Evolutionary conservation across 345 rosid species (phyloP), one percentile per base, ranked within the genome.

Genomic region (Eucalyptus regnans): DNA sequence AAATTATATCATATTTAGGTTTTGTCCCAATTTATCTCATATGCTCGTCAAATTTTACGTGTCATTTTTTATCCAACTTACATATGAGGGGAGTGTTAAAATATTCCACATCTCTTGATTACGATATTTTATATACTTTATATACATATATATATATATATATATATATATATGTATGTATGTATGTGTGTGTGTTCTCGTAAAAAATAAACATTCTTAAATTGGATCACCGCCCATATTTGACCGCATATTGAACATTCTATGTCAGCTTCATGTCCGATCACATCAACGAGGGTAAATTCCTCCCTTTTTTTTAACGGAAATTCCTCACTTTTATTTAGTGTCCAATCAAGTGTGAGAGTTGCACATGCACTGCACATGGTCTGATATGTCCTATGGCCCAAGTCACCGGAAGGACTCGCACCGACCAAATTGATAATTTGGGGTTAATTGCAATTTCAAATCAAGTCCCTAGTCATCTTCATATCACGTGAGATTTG

Each of bases 131-230:
- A 56, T 23, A 23, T 4, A 11, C 27, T 22, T 23, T 56, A 16
- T 51, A 51, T 6, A 56, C 23, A 22, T 18, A 23, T 3, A 7
- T 51, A 2, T 50, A 0, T 50, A 4, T 50, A 0, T 50, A 15
- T 50, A 1, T 50, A 4, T 50, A 9, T 18, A 23, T 4, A 3
- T 51, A 2, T 50, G 2, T 50, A 4, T 50, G 2, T 50, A 5
- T 50, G 3, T 50, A 2, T 50, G 33, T 33, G 37, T 33, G 37
- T 52, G 23, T 7, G 22, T 4, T 7, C 56, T 51, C 2, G 4
- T 17, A 51, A 44, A 44, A 44, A 51, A 17, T 51, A 7, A 17
- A 51, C 22, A 3, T 51, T 51, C 22, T 17, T 51, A 52, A 52
- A 52, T 52, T 52, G 58, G 58, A 52, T 20, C 58, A 22, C 56